Conservation (phyloP, 2,329 filamentous ascomycete genomes). For the Exserohilum turcica region DNA sequence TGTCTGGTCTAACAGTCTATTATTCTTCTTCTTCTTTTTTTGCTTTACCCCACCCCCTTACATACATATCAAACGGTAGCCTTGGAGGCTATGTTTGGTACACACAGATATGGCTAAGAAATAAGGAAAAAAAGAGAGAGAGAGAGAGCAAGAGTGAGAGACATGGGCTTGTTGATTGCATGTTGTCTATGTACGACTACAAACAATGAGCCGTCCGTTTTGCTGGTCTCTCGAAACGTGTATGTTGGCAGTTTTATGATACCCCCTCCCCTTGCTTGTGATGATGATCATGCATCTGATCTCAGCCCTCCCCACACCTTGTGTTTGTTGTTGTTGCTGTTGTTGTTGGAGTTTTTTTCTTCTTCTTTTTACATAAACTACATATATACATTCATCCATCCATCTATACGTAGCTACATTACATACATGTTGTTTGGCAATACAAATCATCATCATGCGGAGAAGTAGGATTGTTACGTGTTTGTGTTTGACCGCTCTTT, state of each 20-base stretch:
- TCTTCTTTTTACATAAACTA: neutral
- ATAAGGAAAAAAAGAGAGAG: neutral
- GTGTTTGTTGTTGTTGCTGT: neutral
- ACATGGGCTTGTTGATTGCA: neutral
- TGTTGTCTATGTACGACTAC: neutral
- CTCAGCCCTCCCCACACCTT: neutral
- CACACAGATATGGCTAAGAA: neutral
- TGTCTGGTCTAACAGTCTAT: neutral
- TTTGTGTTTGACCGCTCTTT: neutral
- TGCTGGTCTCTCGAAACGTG: neutral
- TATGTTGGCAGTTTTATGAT: slow-evolving; percentile 4
- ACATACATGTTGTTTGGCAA: neutral
- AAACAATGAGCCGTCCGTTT: neutral
- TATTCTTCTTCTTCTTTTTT: neutral
- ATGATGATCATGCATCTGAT: neutral
- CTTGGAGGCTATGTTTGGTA: neutral
- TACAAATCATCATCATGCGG: neutral
- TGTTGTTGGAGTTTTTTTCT: too few species aligned
- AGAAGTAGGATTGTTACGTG: too few species aligned
- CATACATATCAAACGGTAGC: neutral
- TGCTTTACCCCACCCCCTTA: too few species aligned
- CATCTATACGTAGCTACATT: too few species aligned
- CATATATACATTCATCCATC: neutral
- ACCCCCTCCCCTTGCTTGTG: neutral
- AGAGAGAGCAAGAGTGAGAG: neutral